Conservation (phyloP, 176 grass and related monocot species). For the Carex pumila region DNA sequence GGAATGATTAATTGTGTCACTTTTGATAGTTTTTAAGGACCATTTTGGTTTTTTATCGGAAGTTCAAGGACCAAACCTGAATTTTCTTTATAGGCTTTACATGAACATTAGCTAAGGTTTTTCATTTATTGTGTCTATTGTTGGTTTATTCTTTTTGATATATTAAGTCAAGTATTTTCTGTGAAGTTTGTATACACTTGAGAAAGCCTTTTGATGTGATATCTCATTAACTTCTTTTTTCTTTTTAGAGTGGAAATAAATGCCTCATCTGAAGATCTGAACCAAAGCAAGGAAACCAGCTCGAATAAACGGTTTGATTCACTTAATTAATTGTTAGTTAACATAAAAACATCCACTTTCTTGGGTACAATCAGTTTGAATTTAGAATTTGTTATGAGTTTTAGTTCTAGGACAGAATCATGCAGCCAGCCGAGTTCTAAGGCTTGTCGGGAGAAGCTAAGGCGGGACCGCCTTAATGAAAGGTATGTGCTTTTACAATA, state of each 20-base stretch:
- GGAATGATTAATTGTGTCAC: background rate
- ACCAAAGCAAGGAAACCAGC: conserved; percentile 42
- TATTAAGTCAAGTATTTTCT: background rate
- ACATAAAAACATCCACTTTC: background rate
- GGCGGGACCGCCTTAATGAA: conserved; percentile 88
- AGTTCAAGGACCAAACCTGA: background rate
- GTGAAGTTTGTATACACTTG: background rate
- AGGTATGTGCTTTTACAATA: conserved; percentile 27
- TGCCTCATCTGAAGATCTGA: conserved; percentile 35
- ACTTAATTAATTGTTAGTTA: background rate
- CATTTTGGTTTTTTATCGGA: background rate
- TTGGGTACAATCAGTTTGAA: conserved; percentile 15
- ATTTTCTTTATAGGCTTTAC: background rate
- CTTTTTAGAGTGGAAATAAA: conserved; percentile 54
- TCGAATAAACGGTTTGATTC: conserved; percentile 78
- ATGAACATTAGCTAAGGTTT: background rate
- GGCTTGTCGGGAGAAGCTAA: conserved; percentile 91
- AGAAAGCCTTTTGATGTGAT: background rate
- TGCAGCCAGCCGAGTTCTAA: conserved; percentile 58
- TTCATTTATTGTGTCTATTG: background rate
- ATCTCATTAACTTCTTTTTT: background rate
- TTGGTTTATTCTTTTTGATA: background rate
- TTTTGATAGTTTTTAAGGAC: background rate
- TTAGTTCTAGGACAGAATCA: conserved; percentile 66
- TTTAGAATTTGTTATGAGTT: conserved; percentile 17